Base-by-base conservation (phyloP, 306 rosid genomes). In the Rubus parviflorus region DNA sequence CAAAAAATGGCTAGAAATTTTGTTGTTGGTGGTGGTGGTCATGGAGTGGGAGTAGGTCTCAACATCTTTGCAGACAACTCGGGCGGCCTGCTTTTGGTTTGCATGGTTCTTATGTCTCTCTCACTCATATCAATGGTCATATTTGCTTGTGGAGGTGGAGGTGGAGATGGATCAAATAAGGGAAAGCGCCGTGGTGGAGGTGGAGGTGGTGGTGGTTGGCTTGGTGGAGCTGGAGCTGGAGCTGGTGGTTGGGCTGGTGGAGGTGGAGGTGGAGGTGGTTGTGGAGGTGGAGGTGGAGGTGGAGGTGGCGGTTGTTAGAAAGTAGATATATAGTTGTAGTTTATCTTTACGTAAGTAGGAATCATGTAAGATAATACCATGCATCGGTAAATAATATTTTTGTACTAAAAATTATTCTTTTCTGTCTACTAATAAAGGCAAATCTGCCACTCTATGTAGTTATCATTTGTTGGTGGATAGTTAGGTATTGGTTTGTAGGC, bases 111-210 rank as follows among this genome's bases (percentile, higher is more conserved):
- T 62, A 1, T 83, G 4, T 88, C 89, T 19, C 70, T 88, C 75
- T 77, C 77, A 0, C 9, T 86, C 9, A 42, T 83, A 56, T 77
- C 88, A 12, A 80, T 84, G 73, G 19, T 86, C 72, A 69, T 88
- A 48, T 80, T 86, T 80, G 68, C 85, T 9, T 83, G 88, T 4
- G 85, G 80, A 22, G 74, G 76, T 0, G 68, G 20, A 2, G 48
- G 67, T 25, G 71, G 53, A 19, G 71, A 65, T 4, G 85, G 80
- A 22, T 16, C 75, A 20, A 20, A 57, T 4, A 48, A 62, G 30
- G 47, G 23, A 69, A 37, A 7, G 8, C 46, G 11, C 0, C 45
- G 48, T 13, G 74, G 76, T 1, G 46, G n/a, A 0, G 6, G 38
- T 5, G 47, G 35, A 0, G 30, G 11, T 1, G 23, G 47, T 0